Conservation (phyloP, 805 yeast genomes). For the Clavispora carvajalis region DNA sequence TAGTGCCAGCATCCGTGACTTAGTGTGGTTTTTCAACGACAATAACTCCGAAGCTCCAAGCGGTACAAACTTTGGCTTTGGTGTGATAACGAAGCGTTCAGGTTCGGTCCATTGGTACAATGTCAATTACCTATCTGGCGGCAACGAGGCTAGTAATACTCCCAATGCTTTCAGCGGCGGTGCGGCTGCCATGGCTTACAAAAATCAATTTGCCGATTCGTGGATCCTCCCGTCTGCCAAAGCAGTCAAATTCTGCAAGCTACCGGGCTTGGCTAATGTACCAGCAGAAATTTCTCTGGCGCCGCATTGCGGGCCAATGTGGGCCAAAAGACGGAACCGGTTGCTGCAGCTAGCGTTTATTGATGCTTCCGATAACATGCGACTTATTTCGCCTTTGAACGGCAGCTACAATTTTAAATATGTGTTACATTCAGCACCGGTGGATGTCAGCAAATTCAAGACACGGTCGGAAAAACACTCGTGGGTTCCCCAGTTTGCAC, state of each 20-base stretch:
- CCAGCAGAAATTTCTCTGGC: neutral
- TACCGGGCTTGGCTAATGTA: constrained; percentile 17
- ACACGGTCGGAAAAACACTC: too few species aligned
- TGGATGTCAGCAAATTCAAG: too few species aligned
- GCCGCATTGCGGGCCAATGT: constrained; percentile 4
- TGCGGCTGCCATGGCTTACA: constrained; percentile 1
- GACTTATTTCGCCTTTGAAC: constrained; percentile 32
- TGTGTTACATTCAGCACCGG: constrained; percentile 32
- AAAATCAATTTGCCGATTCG: constrained; percentile 26
- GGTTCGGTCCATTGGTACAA: constrained; percentile 65
- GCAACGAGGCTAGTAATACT: constrained; percentile 24
- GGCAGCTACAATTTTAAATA: constrained; percentile 37
- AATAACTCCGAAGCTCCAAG: constrained; percentile 6
- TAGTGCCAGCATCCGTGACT: constrained; percentile 44
- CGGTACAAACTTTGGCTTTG: constrained; percentile 39
- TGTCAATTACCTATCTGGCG: constrained; percentile 33
- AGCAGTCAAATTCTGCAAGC: constrained; percentile 23
- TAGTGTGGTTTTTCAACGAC: constrained; percentile 50
- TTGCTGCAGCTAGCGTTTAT: constrained; percentile 30
- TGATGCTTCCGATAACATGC: constrained; percentile 26
- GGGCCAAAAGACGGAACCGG: neutral
- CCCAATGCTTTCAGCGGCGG: constrained; percentile 21
- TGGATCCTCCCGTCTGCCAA: constrained; percentile 44
- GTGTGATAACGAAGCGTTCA: constrained; percentile 46
- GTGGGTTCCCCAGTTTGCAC: neutral